Evolutionary conservation across 768 basidiomycete genomes (phyloP).

Genomic region (Neoboletus brunneissimus): DNA sequence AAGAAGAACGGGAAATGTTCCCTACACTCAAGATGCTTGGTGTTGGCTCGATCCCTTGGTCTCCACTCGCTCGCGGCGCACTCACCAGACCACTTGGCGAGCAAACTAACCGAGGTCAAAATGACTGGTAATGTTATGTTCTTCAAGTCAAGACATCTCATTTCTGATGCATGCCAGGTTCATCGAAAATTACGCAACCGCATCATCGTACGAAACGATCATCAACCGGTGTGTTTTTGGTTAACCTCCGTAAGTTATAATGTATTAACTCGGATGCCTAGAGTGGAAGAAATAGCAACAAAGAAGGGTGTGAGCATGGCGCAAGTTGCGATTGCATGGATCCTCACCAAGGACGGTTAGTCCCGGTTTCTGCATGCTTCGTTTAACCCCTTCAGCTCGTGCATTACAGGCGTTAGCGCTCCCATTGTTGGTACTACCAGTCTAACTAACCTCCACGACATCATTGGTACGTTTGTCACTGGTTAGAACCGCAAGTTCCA

Average conservation of each 20-base stretch:
- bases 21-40: slow-evolving; percentile 48
- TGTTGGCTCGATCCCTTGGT: slow-evolving; percentile 47
- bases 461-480: slow-evolving; percentile 32
- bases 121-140: slow-evolving; percentile 20
- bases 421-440: slow-evolving; percentile 46
- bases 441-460: slow-evolving; percentile 39
- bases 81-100: slow-evolving; percentile 35
- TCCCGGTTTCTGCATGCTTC: background rate
- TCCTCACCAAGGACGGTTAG: slow-evolving; percentile 31
- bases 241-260: no score
- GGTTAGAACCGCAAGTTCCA: background rate
- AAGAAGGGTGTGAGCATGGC: slow-evolving; percentile 41
- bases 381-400: background rate
- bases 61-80: slow-evolving; percentile 39
- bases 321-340: slow-evolving; percentile 43
- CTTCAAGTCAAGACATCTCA: background rate
- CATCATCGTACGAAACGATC: slow-evolving; percentile 26
- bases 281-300: slow-evolving; percentile 40
- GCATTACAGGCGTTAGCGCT: slow-evolving; percentile 33
- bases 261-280: slow-evolving; percentile 5
- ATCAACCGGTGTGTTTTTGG: slow-evolving; percentile 23
- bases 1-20: slow-evolving; percentile 60
- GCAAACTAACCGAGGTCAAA: slow-evolving; percentile 25
- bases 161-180: slow-evolving; percentile 21
- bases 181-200: slow-evolving; percentile 22